Evolutionary conservation across 768 basidiomycete genomes (phyloP), one percentile per base, ranked within the genome.

Genomic region (Strobilomyces dryophilus): DNA sequence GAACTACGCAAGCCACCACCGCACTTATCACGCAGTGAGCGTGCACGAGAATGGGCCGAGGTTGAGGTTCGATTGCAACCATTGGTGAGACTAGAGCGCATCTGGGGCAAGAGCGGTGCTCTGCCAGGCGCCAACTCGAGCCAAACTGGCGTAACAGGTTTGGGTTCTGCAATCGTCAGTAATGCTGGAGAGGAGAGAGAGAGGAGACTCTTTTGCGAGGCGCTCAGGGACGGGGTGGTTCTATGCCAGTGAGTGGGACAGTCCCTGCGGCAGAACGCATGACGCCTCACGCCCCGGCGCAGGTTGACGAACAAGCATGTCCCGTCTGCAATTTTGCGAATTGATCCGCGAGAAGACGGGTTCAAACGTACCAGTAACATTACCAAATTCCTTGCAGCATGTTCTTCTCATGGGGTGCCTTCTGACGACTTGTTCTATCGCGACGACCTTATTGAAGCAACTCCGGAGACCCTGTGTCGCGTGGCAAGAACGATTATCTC

Each of bases 291-390:
- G 31, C 24, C 37, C 51, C 41, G 49, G 41, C 41, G 45, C 55
- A 93, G 92, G 57, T 77, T 92, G 55, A 77, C 91, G 76, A 91
- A 91, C 71, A 88, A 85, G 66, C 81, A 90, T 45, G 77, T 82
- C 53, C 81, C 82, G 6, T 78, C 77, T 36, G 74, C 76, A 46
- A 76, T 87, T 55, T 70, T 82, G 47, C 79, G 81, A 48, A 77
- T 88, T 49, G 83, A 89, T 68, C 66, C 79, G 55, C 79, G 82
- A 20, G 83, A 86, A 68, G 83, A 85, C 61, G 82, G 87, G 31
- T 74, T 83, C 63, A 70, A 79, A 62, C 79, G 83, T 52, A 79
- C 81, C 3, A 79, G 80, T 35, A 94, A 94, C 62, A 75, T 88
- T 21, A 83, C 87, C 36, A 85, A 82, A 67, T 93, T 92, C 64